Evolutionary conservation across 225 moss, liverwort and hornwort genomes (phyloP), one percentile per base, ranked within the genome.

Genomic region (Rhytidiadelphus loreus): DNA sequence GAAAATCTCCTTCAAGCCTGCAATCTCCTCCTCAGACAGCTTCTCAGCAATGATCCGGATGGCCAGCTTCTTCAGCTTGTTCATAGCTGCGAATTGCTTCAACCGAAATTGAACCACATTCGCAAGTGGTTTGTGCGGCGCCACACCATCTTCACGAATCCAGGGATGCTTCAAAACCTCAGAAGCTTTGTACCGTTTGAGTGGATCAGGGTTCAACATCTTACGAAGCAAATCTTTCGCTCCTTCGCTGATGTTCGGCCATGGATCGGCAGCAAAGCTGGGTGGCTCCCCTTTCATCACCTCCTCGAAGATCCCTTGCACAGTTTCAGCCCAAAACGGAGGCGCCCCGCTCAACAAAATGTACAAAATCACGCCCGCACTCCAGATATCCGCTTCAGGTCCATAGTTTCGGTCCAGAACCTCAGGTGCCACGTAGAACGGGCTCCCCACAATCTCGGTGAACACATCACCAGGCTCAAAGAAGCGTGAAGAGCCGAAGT

Each of bases 61-160:
- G 30, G 95, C 97, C 25, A 94, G 92, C 90, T 97, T 97, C 94
- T 97, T 97, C 63, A 97, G 86, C 85, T 94, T 96, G 83, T 96
- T 97, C 97, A 96, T 96, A 37, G 97, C 96, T 20, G 97, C 93
- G 48, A 97, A 97, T 80, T 97, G 97, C 91, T 97, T 97, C 79
- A 97, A 68, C 39, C 97, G 95, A 39, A 91, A 89, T 89, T 94
- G 90, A 25, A 97, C 97, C 18, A 96, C 91, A 2, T 95, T 93
- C 17, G 89, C 94, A 50, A 96, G 94, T 16, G 97, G 94, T 53
- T 95, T 95, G 81, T 94, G 87, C 14, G 93, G 95, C 22, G 96
- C 96, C 24, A 92, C 93, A 11, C 93, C 93, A 6, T 92, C 93
- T 73, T 95, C 93, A 7, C 95, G 96, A n/a, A 97, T 92, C 97